Evolutionary conservation across 306 rosid genomes (phyloP).

Genomic region (Amphicarpaea edgeworthii): DNA sequence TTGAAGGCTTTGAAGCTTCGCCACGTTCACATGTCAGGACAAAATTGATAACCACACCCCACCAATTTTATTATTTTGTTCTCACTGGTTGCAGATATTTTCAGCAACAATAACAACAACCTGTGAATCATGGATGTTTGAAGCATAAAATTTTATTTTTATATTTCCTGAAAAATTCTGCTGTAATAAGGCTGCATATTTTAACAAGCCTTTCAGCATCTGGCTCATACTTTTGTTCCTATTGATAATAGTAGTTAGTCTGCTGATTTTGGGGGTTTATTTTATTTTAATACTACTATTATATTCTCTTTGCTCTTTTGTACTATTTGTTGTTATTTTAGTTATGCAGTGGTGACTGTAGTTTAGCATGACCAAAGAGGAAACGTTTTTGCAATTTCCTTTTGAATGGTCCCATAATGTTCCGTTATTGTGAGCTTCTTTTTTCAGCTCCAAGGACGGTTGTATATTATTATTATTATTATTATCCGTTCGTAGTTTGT

Average conservation of each 20-base stretch:
- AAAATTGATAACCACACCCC: constrained; percentile 15
- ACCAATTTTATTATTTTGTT: constrained; percentile 30
- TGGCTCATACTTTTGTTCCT: constrained; percentile 33
- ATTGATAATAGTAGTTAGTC: background rate
- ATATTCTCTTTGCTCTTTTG: background rate
- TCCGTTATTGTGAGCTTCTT: constrained; percentile 60
- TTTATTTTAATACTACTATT: background rate
- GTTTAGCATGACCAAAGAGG: constrained; percentile 50
- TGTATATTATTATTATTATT: constrained; percentile 7
- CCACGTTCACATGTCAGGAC: constrained; percentile 14
- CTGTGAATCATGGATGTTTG: constrained; percentile 50
- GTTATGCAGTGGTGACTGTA: background rate
- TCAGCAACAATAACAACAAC: constrained; percentile 47
- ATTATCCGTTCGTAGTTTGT: background rate
- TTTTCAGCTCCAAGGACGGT: constrained; percentile 63
- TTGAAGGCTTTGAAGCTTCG: constrained; percentile 38
- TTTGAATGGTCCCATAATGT: constrained; percentile 40
- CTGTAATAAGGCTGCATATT: constrained; percentile 53
- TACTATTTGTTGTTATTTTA: constrained; percentile 10
- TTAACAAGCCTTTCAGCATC: constrained; percentile 54
- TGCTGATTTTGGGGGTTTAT: constrained; percentile 2
- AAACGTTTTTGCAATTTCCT: constrained; percentile 85
- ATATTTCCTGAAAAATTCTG: constrained; percentile 34
- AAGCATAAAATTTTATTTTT: constrained; percentile 10
- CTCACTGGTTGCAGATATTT: constrained; percentile 53